Conservation (phyloP, 2,329 filamentous ascomycete genomes). For the Pseudocercospora crystallina region DNA sequence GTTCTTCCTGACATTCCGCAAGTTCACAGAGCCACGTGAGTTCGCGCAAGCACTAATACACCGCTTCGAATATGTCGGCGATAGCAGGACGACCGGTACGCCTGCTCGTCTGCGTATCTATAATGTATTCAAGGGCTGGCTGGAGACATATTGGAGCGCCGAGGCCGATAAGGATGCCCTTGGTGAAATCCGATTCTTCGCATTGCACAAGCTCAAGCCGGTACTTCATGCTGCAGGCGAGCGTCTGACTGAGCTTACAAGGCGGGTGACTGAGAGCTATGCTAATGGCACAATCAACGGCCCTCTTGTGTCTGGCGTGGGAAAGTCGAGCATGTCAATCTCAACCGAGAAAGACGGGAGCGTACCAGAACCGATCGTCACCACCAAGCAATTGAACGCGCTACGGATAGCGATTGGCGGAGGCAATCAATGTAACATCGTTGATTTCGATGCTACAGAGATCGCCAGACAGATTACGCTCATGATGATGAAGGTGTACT, state of each 20-base stretch:
- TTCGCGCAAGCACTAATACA: constrained; percentile 82
- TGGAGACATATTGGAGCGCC: constrained; percentile 92
- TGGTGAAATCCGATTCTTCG: constrained; percentile 74
- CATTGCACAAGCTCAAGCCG: constrained; percentile 66
- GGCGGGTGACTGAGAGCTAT: constrained; percentile 71
- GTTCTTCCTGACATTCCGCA: constrained; percentile 93
- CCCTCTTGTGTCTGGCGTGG: constrained; percentile 76
- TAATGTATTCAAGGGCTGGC: constrained; percentile 95
- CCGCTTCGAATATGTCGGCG: constrained; percentile 86
- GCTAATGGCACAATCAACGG: constrained; percentile 24
- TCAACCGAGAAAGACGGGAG: constrained; percentile 54
- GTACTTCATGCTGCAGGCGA: constrained; percentile 75
- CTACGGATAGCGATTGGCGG: constrained; percentile 74
- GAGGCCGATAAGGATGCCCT: constrained; percentile 77
- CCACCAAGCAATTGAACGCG: constrained; percentile 71
- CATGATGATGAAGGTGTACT: constrained; percentile 89
- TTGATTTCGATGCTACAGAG: constrained; percentile 90
- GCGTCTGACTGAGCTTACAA: constrained; percentile 74
- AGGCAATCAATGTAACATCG: constrained; percentile 67
- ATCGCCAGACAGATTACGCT: constrained; percentile 88
- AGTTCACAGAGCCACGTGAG: constrained; percentile 79
- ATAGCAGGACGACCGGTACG: constrained; percentile 70
- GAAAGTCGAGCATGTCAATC: constrained; percentile 78
- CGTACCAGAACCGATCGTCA: constrained; percentile 67
- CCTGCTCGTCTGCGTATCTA: constrained; percentile 89